Base-by-base conservation (phyloP, 768 basidiomycete genomes). In the Leccinum boreale region DNA sequence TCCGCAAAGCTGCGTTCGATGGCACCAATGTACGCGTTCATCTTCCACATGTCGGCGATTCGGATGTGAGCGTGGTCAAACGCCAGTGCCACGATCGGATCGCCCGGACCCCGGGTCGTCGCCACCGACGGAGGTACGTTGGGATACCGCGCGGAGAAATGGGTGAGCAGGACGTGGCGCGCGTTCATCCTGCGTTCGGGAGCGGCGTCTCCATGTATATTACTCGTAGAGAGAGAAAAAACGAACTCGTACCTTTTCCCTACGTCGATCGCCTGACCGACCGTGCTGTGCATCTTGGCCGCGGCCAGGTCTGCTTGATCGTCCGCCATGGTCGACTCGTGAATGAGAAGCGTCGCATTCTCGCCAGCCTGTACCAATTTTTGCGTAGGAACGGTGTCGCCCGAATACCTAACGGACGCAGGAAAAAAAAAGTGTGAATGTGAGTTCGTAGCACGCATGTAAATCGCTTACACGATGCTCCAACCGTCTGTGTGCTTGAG, bases 81-180 rank as follows among this genome's bases (percentile, higher is more conserved):
- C 3, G 93, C 93, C 24, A 93, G 75, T 1, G 85, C 89, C 7
- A 96, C 68, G 7, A 79, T 71, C 0, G 85, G 83, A 42, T 77
- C 74, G 45, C 57, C 68, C 42, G 55, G 54, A 53, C 47, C 55
- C 39, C 24, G 59, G 58, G 59, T 53, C 51, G 49, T 68, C 36
- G 57, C 60, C 14, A 74, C 67, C 11, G 78, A 72, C 4, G 80
- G 74, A 3, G 92, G 92, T 68, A 95, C 77, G 64, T 90, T 93
- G 17, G 95, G 93, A 72, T 96, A 95, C 28, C 94, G 86, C 42
- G 91, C 91, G 10, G 94, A 97, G 74, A 98, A 98, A 70, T 98
- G 95, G 0, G 94, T 98, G 21, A 98, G 81, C n/a, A 98, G 82
- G 44, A 92, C 79, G 61, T 92, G 86, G 53, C 85, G 75, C 1